Percentiles rank a stretch among this genome's conserved stretches.
Conservation (phyloP, 495 filamentous ascomycete species). For the Lasiosphaeria miniovina region DNA sequence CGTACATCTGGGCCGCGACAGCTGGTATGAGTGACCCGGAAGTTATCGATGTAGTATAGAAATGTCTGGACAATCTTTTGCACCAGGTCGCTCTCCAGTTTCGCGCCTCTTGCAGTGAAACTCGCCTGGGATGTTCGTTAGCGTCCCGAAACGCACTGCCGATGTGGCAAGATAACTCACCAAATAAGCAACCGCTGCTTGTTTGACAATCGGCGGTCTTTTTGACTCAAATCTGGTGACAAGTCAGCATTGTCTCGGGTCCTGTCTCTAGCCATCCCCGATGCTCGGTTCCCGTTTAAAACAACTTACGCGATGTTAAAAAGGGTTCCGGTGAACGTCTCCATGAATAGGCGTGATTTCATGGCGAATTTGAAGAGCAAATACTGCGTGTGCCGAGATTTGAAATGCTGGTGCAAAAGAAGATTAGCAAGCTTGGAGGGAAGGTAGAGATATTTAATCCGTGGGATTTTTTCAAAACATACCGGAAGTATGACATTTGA, state of each 20-base stretch:
- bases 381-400: slow-evolving; percentile 34
- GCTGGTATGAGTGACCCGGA: slow-evolving; percentile 54
- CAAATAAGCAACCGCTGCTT: slow-evolving; percentile 87
- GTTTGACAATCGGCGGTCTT: slow-evolving; percentile 65
- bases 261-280: background rate
- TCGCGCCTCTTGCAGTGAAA: slow-evolving; percentile 83
- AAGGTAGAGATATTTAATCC: too few species aligned
- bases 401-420: slow-evolving; percentile 54
- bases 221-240: slow-evolving; percentile 39
- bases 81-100: slow-evolving; percentile 71
- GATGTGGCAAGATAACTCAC: slow-evolving; percentile 24
- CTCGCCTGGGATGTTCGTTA: slow-evolving; percentile 46
- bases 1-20: slow-evolving; percentile 83
- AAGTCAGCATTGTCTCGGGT: slow-evolving; percentile 2
- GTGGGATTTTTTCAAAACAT: slow-evolving; percentile 49
- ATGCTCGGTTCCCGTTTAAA: background rate
- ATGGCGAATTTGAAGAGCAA: slow-evolving; percentile 91
- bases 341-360: slow-evolving; percentile 65
- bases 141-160: background rate
- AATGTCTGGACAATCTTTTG: slow-evolving; percentile 74
- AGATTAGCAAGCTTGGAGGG: slow-evolving; percentile 38
- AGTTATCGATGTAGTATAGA: slow-evolving; percentile 65
- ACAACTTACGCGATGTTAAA: slow-evolving; percentile 49
- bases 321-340: slow-evolving; percentile 76
- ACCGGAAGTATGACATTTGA: slow-evolving; percentile 81